These are phyloP conservation scores for Toxicodendron radicans DNA, from an alignment of 345 rosid genomes.

Conservation along the genomic window DNA sequence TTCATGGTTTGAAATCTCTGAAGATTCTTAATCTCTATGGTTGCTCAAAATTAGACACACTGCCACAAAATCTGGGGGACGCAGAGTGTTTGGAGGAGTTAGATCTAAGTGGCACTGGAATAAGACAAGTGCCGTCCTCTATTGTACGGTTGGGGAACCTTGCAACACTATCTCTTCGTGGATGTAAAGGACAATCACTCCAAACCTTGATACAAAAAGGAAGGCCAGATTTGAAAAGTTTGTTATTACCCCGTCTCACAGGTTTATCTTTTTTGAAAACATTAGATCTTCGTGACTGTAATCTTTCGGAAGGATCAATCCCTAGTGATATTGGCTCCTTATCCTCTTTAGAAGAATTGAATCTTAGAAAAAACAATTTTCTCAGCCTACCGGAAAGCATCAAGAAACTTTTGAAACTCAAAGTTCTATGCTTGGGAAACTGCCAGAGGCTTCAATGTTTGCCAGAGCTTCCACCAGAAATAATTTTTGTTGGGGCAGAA, in stretches of 20 bases:
- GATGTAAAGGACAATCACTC: neutral
- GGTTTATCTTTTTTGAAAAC: neutral
- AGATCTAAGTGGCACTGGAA: neutral
- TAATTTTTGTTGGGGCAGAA: neutral
- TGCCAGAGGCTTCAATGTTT: constrained; percentile 10
- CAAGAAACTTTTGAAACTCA: constrained; percentile 7
- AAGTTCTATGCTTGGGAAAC: constrained; percentile 2
- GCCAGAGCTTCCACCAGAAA: constrained; percentile 20
- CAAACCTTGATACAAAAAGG: neutral
- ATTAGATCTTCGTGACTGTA: neutral
- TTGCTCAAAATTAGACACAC: neutral
- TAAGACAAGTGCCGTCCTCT: neutral
- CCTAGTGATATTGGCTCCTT: neutral
- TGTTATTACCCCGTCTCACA: neutral
- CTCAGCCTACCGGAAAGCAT: neutral
- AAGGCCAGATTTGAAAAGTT: neutral
- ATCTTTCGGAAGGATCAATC: neutral
- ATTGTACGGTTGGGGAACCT: neutral
- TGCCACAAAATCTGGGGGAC: neutral
- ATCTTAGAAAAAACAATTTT: neutral
- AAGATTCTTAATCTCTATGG: neutral
- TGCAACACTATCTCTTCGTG: neutral
- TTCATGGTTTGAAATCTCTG: neutral
- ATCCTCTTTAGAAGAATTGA: neutral
- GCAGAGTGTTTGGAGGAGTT: neutral